Evolutionary conservation across 306 rosid species (phyloP).

Genomic region (Cicer pinnatifidum): DNA sequence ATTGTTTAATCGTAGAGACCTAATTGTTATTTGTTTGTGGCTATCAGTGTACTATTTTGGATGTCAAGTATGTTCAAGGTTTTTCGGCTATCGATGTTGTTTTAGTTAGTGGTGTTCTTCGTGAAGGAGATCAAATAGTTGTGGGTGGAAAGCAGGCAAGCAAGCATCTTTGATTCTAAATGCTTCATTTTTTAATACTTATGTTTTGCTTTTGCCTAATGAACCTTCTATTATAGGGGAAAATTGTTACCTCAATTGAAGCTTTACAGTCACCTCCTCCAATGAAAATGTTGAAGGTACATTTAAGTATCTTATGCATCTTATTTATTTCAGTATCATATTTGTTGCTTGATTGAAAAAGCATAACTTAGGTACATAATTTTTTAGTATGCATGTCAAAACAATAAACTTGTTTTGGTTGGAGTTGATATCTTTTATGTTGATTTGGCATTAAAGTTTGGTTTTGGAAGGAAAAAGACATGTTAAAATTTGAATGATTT

Average conservation of each 20-base stretch:
- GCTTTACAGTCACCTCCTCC: slow-evolving; percentile 92
- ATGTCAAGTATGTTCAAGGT: slow-evolving; percentile 83
- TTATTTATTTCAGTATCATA: not conserved
- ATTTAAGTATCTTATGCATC: not conserved
- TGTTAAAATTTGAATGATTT: too few relatives aligned
- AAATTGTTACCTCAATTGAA: slow-evolving; percentile 81
- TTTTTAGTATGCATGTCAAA: slow-evolving; percentile 4
- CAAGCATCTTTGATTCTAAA: slow-evolving; percentile 28
- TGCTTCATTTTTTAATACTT: slow-evolving; percentile 9
- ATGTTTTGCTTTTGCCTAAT: slow-evolving; percentile 25
- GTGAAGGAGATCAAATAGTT: slow-evolving; percentile 92
- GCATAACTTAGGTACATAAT: not conserved
- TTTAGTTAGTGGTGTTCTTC: slow-evolving; percentile 87
- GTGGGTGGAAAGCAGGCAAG: slow-evolving; percentile 92
- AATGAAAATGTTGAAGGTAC: slow-evolving; percentile 75
- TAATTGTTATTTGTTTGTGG: slow-evolving; percentile 47
- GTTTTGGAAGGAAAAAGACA: too few relatives aligned
- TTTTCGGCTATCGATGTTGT: slow-evolving; percentile 71
- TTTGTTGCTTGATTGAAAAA: slow-evolving; percentile 26
- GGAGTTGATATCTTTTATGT: not conserved
- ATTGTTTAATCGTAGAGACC: slow-evolving; percentile 41
- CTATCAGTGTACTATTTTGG: slow-evolving; percentile 86
- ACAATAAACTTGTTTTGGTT: not conserved
- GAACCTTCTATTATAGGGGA: slow-evolving; percentile 57
- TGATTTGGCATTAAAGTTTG: not conserved